Evolutionary conservation across 805 yeast genomes (phyloP).

Genomic region (Metschnikowia peoriensis): DNA sequence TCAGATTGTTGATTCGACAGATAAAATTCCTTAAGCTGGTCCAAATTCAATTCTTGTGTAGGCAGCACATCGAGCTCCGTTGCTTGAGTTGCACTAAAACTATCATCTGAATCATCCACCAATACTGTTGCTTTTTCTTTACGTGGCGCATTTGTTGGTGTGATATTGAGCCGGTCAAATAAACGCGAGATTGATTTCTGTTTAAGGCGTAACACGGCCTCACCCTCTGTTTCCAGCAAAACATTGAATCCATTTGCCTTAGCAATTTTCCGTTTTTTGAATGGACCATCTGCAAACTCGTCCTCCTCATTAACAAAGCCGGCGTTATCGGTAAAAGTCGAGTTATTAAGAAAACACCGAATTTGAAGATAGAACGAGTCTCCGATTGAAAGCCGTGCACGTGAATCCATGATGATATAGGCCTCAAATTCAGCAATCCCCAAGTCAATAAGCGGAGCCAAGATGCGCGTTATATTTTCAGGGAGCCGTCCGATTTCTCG

Average conservation of each 20-base stretch:
- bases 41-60: slow-evolving; percentile 51
- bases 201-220: slow-evolving; percentile 48
- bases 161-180: slow-evolving; percentile 50
- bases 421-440: slow-evolving; percentile 55
- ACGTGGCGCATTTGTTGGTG: not conserved
- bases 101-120: slow-evolving; percentile 4
- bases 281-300: slow-evolving; percentile 8
- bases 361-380: slow-evolving; percentile 70
- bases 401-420: slow-evolving; percentile 57
- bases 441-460: slow-evolving; percentile 63
- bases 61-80: slow-evolving; percentile 21
- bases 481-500: slow-evolving; percentile 77
- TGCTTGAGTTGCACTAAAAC: not conserved
- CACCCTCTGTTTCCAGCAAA: slow-evolving; percentile 51
- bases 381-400: slow-evolving; percentile 60
- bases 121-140: not conserved
- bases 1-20: slow-evolving; percentile 65
- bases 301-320: slow-evolving; percentile 8
- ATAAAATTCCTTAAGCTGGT: slow-evolving; percentile 76
- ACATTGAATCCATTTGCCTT: slow-evolving; percentile 23
- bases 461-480: slow-evolving; percentile 61
- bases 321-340: slow-evolving; percentile 28
- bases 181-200: slow-evolving; percentile 55
- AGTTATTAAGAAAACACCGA: slow-evolving; percentile 56
- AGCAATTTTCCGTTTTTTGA: slow-evolving; percentile 20